These are phyloP conservation scores for Tetracladium setigerum DNA, from an alignment of 495 filamentous ascomycete species.

Conservation along the genomic window DNA sequence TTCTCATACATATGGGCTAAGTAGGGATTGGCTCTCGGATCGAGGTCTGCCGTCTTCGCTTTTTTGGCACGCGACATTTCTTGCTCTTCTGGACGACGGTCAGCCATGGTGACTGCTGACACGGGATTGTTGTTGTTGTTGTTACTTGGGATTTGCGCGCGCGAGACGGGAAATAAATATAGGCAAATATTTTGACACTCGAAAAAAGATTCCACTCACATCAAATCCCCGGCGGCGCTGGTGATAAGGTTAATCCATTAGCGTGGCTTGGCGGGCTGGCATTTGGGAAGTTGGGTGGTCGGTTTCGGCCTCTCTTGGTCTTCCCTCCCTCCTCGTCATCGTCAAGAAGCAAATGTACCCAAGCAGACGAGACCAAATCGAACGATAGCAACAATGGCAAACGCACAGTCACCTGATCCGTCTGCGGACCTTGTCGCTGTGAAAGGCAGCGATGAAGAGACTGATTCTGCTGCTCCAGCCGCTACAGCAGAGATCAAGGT, in stretches of 20 bases:
- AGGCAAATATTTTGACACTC: not conserved
- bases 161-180: constrained; percentile 4
- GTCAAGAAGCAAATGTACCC: not conserved
- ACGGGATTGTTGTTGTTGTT: constrained; percentile 8
- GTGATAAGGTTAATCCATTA: not conserved
- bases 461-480: constrained; percentile 20
- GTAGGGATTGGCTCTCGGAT: constrained; percentile 61
- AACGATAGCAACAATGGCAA: constrained; percentile 15
- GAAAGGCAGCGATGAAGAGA: constrained; percentile 13
- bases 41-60: constrained; percentile 30
- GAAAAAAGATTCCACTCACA: too few species aligned
- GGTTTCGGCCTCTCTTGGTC: not conserved
- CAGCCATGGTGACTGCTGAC: constrained; percentile 27
- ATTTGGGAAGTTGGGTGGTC: not conserved
- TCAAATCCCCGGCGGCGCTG: too few species aligned
- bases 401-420: constrained; percentile 21
- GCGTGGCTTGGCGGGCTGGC: too few species aligned
- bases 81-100: constrained; percentile 29
- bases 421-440: constrained; percentile 16
- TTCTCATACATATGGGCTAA: constrained; percentile 79
- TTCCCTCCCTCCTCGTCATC: not conserved
- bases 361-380: not conserved
- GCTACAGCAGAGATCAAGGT: constrained; percentile 29
- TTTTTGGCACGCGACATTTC: constrained; percentile 35
- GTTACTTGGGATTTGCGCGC: constrained; percentile 11